Evolutionary conservation across 306 rosid species (phyloP), one percentile per base, ranked within the genome.

Genomic region (Acmispon strigosus): DNA sequence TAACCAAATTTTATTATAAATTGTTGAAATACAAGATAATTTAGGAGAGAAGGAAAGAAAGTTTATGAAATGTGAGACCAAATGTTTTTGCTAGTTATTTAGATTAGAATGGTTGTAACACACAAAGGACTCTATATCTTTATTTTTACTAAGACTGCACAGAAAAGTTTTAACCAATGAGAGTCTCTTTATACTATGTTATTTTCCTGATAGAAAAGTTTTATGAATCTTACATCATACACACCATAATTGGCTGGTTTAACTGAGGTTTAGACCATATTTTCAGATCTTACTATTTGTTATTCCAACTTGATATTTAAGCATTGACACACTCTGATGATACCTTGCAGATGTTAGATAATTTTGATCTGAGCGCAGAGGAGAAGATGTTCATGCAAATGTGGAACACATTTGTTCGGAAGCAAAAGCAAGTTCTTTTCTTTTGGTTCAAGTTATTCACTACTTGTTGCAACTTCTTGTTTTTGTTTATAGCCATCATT

Each of bases 361-460:
- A 80, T 65, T 88, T 83, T 59, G 88, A 81, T 49, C 80, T 82
- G 43, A 69, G 87, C 9, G 70, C 78, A 54, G 81, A 80, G 32
- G 86, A 83, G 86, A 91, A 89, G 88, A 77, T 72, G 61, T 79
- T 94, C 81, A 69, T 87, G 86, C 77, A 73, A 41, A 84, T 91
- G 92, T 94, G 99, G 97, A 87, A 83, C 74, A 72, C 86, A 13
- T 94, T 94, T 29, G 76, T 80, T 53, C 78, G 89, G 80, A 89
- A 78, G 84, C 97, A 94, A 78, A 79, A 84, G 99, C 81, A 83
- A 59, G 42, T 51, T 64, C 20, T 70, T 65, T 66, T 47, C 19
- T 61, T 73, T 71, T 27, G 62, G 42, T 18, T 49, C 51, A 16
- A 50, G 9, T 61, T 56, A 42, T 58, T 52, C 66, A 64, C 69